These are phyloP conservation scores for Globisporangium parvum DNA, from an alignment of 352 stramenopile species.

Conservation along the genomic window DNA sequence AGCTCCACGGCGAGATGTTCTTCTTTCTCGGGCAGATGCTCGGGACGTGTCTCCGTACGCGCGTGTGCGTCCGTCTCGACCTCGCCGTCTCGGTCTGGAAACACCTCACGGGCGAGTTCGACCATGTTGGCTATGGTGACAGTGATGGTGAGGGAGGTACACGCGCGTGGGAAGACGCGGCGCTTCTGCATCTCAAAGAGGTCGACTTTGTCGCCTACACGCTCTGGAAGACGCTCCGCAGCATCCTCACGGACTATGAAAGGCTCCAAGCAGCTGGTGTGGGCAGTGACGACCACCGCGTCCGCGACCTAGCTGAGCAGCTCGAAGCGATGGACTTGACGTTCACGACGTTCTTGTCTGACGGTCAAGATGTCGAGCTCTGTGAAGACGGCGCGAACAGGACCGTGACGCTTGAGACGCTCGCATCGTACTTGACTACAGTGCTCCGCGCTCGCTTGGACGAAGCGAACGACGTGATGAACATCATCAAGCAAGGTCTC, in stretches of 20 bases:
- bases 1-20: conserved; percentile 81
- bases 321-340: conserved; percentile 59
- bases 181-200: conserved; percentile 49
- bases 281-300: not conserved
- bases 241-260: conserved; percentile 22
- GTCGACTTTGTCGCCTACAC: conserved; percentile 56
- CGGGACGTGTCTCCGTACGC: conserved; percentile 78
- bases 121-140: conserved; percentile 10
- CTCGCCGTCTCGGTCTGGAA: conserved; percentile 72
- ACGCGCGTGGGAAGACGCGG: conserved; percentile 16
- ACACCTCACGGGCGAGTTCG: conserved; percentile 46
- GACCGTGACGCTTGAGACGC: conserved; percentile 38
- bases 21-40: conserved; percentile 89
- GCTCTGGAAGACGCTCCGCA: conserved; percentile 40
- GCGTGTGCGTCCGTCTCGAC: conserved; percentile 71
- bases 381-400: conserved; percentile 25
- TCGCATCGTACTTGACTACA: conserved; percentile 38
- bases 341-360: conserved; percentile 72
- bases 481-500: conserved; percentile 69
- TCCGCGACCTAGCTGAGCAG: conserved; percentile 30
- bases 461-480: conserved; percentile 46
- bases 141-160: not conserved
- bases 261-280: not conserved
- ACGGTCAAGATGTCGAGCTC: conserved; percentile 46
- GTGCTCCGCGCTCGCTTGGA: conserved; percentile 34